Evolutionary conservation across 1,284 basidiomycete species (phyloP), one percentile per base, ranked within the genome.

Genomic region (Violaceomyces palustris): DNA sequence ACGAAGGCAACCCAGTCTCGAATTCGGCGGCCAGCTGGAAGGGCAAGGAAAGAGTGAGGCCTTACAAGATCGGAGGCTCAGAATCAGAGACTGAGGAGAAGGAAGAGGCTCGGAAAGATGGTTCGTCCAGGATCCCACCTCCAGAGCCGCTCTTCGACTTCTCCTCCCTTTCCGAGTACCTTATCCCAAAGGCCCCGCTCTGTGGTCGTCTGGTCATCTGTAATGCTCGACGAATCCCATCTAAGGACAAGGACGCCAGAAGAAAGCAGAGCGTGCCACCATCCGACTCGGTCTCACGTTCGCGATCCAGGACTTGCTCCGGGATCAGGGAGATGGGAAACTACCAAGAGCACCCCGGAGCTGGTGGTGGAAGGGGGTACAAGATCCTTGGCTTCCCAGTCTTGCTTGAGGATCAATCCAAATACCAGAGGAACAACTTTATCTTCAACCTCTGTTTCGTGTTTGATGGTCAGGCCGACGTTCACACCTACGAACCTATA

Each of bases 401-500:
- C 3, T 39, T 72, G 7, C 47, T 72, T 26, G 44, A 67, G 29
- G 57, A 70, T 30, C 53, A 57, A 10, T 39, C 39, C 1, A 61
- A 63, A 37, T 73, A 73, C 34, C 56, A 56, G 15, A 39, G 73
- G 10, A 74, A 73, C 39, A 67, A 87, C 75, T 94, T 97, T 74
- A 82, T 87, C 66, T 98, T 91, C 77, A 98, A 97, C 69, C 76
- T 97, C 73, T 71, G 70, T 48, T 94, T 97, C 74, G 93, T 97
- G 5, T 98, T 99, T 72, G 88, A 93, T 37, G 73, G 74, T 10
- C 81, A 84, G 28, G 88, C 90, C 2, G 91, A 93, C 67, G 77
- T 96, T 31, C 87, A 87, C 63, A 90, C 89, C 43, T 99, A 94
- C 74, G 93, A 98, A 66, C 89, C 92, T 1, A 82, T 98, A 40